Evolutionary conservation across 768 basidiomycete species (phyloP).

Genomic region (Podaxis pistillaris): DNA sequence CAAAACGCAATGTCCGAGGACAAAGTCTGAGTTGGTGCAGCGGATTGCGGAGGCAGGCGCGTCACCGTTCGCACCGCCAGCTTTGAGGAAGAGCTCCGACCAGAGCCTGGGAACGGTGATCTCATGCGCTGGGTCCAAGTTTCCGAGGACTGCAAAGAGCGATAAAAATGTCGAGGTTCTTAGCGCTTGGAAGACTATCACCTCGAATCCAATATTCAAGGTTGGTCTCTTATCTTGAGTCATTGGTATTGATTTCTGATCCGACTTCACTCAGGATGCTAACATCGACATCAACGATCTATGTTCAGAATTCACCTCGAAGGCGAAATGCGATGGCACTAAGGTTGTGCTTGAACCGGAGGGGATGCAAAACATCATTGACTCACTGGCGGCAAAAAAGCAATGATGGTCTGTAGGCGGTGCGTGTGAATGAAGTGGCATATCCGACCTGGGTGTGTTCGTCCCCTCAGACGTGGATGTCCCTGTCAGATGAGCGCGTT

Average conservation of each 20-base stretch:
- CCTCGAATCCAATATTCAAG: constrained; percentile 73
- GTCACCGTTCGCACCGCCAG: constrained; percentile 53
- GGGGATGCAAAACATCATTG: constrained; percentile 47
- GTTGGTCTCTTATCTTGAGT: constrained; percentile 33
- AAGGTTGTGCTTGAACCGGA: constrained; percentile 74
- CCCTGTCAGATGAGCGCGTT: background rate
- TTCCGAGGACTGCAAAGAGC: constrained; percentile 67
- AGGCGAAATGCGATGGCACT: constrained; percentile 82
- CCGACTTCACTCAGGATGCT: constrained; percentile 31
- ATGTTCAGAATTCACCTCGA: constrained; percentile 75
- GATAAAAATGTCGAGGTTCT: constrained; percentile 77
- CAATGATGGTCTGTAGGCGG: constrained; percentile 9
- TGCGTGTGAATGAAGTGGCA: background rate
- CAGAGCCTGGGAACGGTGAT: constrained; percentile 48
- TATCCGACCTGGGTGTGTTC: background rate
- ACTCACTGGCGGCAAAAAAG: constrained; percentile 35
- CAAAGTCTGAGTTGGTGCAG: constrained; percentile 34
- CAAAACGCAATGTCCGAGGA: constrained; percentile 20
- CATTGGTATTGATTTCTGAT: constrained; percentile 11
- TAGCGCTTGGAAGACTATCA: constrained; percentile 77
- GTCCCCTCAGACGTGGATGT: background rate
- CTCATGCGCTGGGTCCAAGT: constrained; percentile 63
- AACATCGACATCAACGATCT: constrained; percentile 78
- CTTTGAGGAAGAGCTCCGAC: constrained; percentile 43
- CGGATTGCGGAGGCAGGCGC: constrained; percentile 53